A percentile compares a stretch with the other conserved stretches of the same genome.
Evolutionary conservation across 73 alveolate species (phyloP).

Genomic region (Urostyla sp.): DNA sequence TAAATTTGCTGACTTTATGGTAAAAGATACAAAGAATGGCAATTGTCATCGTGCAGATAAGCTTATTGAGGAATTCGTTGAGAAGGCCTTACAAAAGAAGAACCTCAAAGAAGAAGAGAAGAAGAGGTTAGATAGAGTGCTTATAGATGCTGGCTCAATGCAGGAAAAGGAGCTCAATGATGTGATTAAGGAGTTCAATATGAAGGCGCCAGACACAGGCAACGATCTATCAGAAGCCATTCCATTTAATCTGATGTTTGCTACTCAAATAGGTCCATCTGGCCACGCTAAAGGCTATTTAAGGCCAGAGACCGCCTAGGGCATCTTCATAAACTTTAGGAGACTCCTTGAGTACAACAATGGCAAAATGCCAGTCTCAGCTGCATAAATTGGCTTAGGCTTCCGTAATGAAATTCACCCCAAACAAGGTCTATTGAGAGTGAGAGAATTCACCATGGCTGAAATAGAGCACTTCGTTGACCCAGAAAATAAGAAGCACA

Average conservation of each 20-base stretch:
- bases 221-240: slow-evolving; percentile 96
- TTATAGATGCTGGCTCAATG: slow-evolving; percentile 81
- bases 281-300: slow-evolving; percentile 92
- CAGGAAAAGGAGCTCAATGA: slow-evolving; percentile 85
- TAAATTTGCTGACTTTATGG: slow-evolving; percentile 98
- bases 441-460: slow-evolving; percentile 99
- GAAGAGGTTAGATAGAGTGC: slow-evolving; percentile 73
- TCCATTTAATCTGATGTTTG: slow-evolving; percentile 98
- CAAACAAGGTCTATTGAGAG: slow-evolving; percentile 95
- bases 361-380: slow-evolving; percentile 98
- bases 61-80: slow-evolving; percentile 87
- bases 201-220: slow-evolving; percentile 97
- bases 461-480: slow-evolving; percentile 99
- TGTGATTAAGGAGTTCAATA: slow-evolving; percentile 78
- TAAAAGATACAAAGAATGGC: slow-evolving; percentile 93
- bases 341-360: slow-evolving; percentile 94
- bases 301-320: slow-evolving; percentile 99
- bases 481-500: slow-evolving; percentile 91
- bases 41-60: slow-evolving; percentile 98
- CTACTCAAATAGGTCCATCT: slow-evolving; percentile 98
- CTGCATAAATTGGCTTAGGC: slow-evolving; percentile 98
- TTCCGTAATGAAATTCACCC: slow-evolving; percentile 99
- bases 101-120: slow-evolving; percentile 83
- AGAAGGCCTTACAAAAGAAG: slow-evolving; percentile 75
- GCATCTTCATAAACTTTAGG: slow-evolving; percentile 98